Percentiles rank a stretch among this genome's conserved stretches.
Conservation (phyloP, 805 yeast genomes). For the Candida namnaoensis region DNA sequence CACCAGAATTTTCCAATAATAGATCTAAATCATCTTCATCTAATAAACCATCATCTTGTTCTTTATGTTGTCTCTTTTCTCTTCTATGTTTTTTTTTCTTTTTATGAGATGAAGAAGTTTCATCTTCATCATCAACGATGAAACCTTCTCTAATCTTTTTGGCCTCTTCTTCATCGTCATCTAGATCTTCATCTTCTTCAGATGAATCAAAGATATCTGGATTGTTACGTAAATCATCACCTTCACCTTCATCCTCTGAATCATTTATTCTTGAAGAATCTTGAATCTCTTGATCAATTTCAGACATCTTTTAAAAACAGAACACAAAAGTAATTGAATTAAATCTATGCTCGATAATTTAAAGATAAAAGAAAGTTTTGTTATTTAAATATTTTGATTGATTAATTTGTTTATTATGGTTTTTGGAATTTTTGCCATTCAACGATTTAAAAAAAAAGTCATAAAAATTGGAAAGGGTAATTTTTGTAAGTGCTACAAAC, state of each 20-base stretch:
- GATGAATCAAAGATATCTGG: constrained; percentile 53
- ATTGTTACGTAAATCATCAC: constrained; percentile 27
- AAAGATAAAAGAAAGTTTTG: too few species aligned
- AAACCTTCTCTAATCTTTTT: constrained; percentile 82
- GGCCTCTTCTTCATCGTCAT: constrained; percentile 87
- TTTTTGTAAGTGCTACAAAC: too few species aligned
- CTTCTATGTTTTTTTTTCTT: constrained; percentile 28
- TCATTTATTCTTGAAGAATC: constrained; percentile 8
- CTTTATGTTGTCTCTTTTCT: constrained; percentile 31
- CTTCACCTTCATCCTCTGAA: constrained; percentile 26
- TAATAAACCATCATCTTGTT: constrained; percentile 56
- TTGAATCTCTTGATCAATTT: constrained; percentile 4
- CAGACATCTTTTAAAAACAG: constrained; percentile 7
- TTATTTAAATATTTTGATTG: too few species aligned
- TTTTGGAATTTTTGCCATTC: too few species aligned
- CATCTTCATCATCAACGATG: constrained; percentile 88
- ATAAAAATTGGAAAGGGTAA: too few species aligned
- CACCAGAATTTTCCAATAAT: constrained; percentile 84
- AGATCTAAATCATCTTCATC: constrained; percentile 96
- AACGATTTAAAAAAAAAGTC: too few species aligned
- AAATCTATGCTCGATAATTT: too few species aligned
- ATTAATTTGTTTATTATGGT: too few species aligned
- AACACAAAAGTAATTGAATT: too few species aligned
- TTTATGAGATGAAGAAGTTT: constrained; percentile 29
- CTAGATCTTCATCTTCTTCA: constrained; percentile 81